Percentiles rank a stretch among this genome's conserved stretches.
Conservation (phyloP, 345 rosid genomes). For the Psidium friedrichsthalianum region DNA sequence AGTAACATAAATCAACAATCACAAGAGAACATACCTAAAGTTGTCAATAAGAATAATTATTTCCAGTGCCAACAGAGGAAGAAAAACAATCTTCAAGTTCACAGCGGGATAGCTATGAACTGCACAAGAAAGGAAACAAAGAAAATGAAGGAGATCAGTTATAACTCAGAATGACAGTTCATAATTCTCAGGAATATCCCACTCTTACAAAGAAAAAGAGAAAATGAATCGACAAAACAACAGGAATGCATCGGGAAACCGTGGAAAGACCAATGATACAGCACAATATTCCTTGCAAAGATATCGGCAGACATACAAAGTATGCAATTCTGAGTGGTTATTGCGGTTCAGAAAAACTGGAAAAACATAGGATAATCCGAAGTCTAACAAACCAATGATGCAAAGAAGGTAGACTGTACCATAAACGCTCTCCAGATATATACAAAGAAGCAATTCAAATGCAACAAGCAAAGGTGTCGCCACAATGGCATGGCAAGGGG, state of each 20-base stretch:
- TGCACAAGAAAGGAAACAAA: slow-evolving; percentile 12
- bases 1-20: background rate
- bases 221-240: background rate
- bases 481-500: slow-evolving; percentile 94
- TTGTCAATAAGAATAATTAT: slow-evolving; percentile 68
- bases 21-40: slow-evolving; percentile 45
- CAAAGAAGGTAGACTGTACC: slow-evolving; percentile 24
- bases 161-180: background rate
- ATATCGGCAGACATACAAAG: background rate
- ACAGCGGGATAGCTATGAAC: slow-evolving; percentile 49
- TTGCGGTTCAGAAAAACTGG: background rate
- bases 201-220: background rate
- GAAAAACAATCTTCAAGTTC: slow-evolving; percentile 81
- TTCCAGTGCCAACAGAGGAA: slow-evolving; percentile 80
- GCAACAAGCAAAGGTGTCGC: slow-evolving; percentile 90
- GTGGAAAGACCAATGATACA: background rate
- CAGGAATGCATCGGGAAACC: background rate
- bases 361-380: background rate
- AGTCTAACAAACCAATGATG: background rate
- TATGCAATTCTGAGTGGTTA: background rate
- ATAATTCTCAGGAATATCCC: background rate
- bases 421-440: slow-evolving; percentile 74
- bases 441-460: slow-evolving; percentile 92
- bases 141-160: background rate
- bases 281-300: background rate